Evolutionary conservation across 257 asterid species (phyloP).

Genomic region (Solanum piurae): DNA sequence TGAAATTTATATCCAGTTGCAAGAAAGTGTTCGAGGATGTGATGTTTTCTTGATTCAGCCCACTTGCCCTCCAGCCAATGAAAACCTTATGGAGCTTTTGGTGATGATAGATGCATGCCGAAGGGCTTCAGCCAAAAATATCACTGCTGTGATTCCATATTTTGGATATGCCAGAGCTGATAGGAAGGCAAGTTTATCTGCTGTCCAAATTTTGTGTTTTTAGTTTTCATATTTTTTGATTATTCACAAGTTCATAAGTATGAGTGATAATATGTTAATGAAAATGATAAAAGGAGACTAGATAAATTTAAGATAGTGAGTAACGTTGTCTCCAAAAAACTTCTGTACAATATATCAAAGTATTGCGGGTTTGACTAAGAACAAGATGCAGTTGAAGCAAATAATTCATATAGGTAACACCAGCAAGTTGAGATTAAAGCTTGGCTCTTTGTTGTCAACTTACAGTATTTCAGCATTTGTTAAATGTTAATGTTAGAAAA

Average conservation of each 20-base stretch:
- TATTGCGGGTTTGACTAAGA: not conserved
- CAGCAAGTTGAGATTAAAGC: not conserved
- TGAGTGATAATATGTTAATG: not conserved
- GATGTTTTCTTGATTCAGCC: conserved; percentile 78
- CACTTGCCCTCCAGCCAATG: conserved; percentile 84
- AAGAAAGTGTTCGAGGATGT: conserved; percentile 94
- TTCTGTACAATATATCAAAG: not conserved
- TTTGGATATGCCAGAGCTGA: conserved; percentile 96
- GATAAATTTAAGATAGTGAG: not conserved
- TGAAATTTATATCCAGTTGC: conserved; percentile 82
- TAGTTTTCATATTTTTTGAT: not conserved
- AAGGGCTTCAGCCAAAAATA: conserved; percentile 83
- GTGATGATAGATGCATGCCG: conserved; percentile 92
- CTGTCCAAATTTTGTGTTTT: not conserved
- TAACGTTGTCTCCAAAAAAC: not conserved
- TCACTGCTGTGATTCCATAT: conserved; percentile 87
- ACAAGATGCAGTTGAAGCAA: not conserved
- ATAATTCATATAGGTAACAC: not conserved
- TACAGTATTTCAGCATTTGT: not conserved
- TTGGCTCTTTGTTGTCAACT: not conserved
- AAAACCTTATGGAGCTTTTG: conserved; percentile 85
- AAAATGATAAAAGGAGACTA: not conserved
- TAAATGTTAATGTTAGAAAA: not conserved
- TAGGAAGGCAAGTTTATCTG: conserved; percentile 43
- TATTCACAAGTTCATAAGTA: not conserved